Base-by-base conservation (phyloP, 176 grass and related monocot genomes). In the Areca catechu region DNA sequence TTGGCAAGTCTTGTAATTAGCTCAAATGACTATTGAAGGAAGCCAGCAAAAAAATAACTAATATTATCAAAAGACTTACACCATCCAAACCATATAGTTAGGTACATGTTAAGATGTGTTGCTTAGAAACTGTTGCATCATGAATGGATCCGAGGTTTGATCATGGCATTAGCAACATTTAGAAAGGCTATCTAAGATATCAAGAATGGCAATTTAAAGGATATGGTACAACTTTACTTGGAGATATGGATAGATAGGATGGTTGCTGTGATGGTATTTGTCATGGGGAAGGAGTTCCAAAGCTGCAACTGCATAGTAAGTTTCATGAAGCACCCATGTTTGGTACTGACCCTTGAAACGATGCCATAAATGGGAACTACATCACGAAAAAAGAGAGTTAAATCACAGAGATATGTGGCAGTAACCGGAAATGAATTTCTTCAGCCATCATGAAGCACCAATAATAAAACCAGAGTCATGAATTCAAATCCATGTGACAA, bases 41-140 rank as follows among this genome's bases (percentile, higher is more conserved):
- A 30, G 7, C 6, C 1, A 37, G 30, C 30, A 37, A 37, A 37
- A 7, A 10, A 37, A 37, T 37, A 37, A 37, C 7, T 0, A 1
- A 37, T 37, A 37, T 37, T 37, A 37, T 37, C 9, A 37, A 37
- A 37, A 37, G 30, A 10, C 5, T 37, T 37, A 37, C 6, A 37
- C 30, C 30, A 37, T 37, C 7, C 1, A 10, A 9, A 37, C 30
- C 30, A 37, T 27, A 27, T 27, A 4, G 0, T 27, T 85, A 69
- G 81, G 78, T 58, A 73, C 53, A 67, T 97, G 87, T 66, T 78
- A 69, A 20, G 84, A 29, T 24, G 78, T 83, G 51, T 57, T 77
- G 55, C 65, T 84, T 61, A 71, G 81, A 75, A 61, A 19, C 66
- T 85, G 84, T 65, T 82, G 86, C 78, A 83, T 85, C 87, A 80